Evolutionary conservation across 768 basidiomycete genomes (phyloP), one percentile per base, ranked within the genome.

Genomic region (Psilocybe tampanensis): DNA sequence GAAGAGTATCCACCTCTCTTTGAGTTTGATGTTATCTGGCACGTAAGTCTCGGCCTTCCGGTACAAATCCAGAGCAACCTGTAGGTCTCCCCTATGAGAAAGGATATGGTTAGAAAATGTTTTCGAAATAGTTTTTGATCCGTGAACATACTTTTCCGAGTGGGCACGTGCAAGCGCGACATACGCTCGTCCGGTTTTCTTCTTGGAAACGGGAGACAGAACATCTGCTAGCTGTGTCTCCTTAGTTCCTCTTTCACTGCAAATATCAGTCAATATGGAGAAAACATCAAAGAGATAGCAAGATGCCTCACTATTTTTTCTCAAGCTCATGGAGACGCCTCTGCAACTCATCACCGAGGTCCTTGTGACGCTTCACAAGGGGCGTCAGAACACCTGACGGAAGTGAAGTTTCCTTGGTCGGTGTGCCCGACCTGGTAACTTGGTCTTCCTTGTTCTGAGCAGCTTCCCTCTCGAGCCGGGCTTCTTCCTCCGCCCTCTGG

Each of bases 1-100:
- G 71, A 86, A 88, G 77, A 84, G 80, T 79, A 86, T 86, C 82
- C 81, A 93, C 92, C 92, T 89, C 80, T 90, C 90, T 82, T 86
- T 85, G 47, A 94, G 80, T 70, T 91, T 93, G 72, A 84, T 70
- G 66, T 94, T 94, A 56, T 92, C 88, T n/a, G 92, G 92, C 47
- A 92, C 90, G 62, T 92, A 93, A 5, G 80, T 79, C 69, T 88
- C 87, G 18, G 91, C 92, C 64, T 90, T 89, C 66, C 86, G 85
- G 68, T 93, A 94, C 15, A 94, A 80, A 53, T 91, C 88, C 36
- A 94, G 79, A 2, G 92, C 92, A 1, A 85, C 81, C 64, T 87
- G 80, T n/a, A 92, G 76, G 65, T 92, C 86, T n/a, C 88, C 89
- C 76, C 90, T 92, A 48, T 11, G 51, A 24, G 13, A 54, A 47